Base-by-base conservation (phyloP, 257 asterid species). In the Capsicum pubescens region DNA sequence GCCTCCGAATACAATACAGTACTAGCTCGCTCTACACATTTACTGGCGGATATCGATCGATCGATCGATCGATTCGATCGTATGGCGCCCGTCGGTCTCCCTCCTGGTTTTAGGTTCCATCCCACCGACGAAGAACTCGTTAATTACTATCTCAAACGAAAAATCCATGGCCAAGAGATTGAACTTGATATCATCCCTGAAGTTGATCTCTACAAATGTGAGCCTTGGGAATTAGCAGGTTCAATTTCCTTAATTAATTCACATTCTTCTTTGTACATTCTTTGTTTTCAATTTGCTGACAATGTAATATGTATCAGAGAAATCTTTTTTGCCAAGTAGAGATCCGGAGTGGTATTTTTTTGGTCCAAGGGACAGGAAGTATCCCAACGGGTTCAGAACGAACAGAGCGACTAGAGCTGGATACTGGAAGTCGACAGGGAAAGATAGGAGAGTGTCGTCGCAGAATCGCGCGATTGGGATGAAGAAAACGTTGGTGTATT, bases 151-250 rank as follows among this genome's bases (percentile, higher is more conserved):
- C 97, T 95, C 84, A 95, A 95, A 88, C 86, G 96, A 83, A 95
- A 95, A 83, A 90, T 95, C 57, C 98, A 93, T 32, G 98, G 98
- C 46, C 95, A 86, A 19, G 93, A 95, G 84, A 95, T 95, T 85
- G 99, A 94, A 83, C 95, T 95, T 78, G 97, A 95, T 58, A 94
- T 95, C 84, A 95, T 95, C 67, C 99, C 99, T 0, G 99, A 95
- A 84, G 94, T 95, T 74, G 99, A 95, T 92, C 99, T 95, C 79
- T 95, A 95, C 97, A 95, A 95, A 91, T 95, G 98, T 78, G 99
- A 95, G 90, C 99, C 99, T 0, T 95, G 99, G 98, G 97, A 95
- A 59, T 91, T 95, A 59, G 95, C 97, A 93, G 99, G 99, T 95
- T 63, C 44, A n/a, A 39, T 32, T 44, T 82, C 4, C 55, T 26